phyloP scores from a whole-genome alignment of 257 asterid species.

The Capsicum baccatum region DNA sequence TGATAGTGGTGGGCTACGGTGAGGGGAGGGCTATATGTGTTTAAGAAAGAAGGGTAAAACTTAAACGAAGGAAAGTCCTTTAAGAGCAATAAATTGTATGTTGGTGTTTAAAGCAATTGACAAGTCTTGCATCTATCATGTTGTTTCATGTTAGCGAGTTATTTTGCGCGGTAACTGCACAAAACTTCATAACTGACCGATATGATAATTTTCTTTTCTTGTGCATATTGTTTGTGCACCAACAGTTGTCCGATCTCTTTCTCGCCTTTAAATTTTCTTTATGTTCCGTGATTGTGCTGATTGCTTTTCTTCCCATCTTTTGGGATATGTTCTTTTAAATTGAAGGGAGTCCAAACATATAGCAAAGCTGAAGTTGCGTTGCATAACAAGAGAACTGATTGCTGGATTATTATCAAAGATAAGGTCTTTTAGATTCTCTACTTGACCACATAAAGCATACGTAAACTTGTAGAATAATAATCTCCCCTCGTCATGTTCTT shows the following conservation, averaged over 20 bases:
- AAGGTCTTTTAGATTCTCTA: slow-evolving; percentile 53
- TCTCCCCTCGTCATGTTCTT: neutral
- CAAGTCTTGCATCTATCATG: neutral
- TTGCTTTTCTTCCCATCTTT: neutral
- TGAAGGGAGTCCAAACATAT: slow-evolving; percentile 60
- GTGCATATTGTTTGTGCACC: neutral
- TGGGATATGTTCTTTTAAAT: slow-evolving; percentile 23
- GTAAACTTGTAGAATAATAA: neutral
- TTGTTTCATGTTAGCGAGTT: too few species aligned
- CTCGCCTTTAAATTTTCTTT: neutral
- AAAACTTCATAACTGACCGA: neutral
- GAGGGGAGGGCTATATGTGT: neutral
- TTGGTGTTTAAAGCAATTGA: neutral
- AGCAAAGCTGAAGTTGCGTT: slow-evolving; percentile 69
- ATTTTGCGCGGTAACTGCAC: neutral
- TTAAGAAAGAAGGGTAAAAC: neutral
- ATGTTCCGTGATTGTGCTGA: neutral
- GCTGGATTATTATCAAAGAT: slow-evolving; percentile 96
- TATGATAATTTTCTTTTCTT: neutral
- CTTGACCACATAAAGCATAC: slow-evolving; percentile 6
- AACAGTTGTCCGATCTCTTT: neutral
- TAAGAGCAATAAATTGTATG: neutral
- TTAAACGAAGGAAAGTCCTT: neutral
- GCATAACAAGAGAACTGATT: slow-evolving; percentile 86
- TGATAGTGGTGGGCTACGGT: too few species aligned